These are phyloP conservation scores for Penicillium glabrum DNA, from an alignment of 2,329 filamentous ascomycete species.

Conservation along the genomic window DNA sequence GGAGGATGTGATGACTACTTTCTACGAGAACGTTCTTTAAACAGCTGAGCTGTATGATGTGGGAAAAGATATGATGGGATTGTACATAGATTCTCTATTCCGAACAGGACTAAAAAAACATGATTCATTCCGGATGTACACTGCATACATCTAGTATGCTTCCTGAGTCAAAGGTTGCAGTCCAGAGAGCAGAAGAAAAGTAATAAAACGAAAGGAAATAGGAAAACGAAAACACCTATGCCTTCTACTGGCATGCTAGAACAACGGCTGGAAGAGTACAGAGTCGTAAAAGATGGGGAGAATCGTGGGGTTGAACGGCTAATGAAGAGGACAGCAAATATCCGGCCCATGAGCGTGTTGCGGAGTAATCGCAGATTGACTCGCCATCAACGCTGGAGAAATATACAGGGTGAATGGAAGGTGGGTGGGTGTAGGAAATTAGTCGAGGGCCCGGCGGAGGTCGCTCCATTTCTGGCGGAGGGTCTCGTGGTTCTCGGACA, in stretches of 20 bases:
- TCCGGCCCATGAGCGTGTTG: slow-evolving; percentile 14
- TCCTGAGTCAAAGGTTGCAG: background rate
- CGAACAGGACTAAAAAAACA: background rate
- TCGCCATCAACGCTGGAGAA: slow-evolving; percentile 10
- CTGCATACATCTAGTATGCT: slow-evolving; percentile 23
- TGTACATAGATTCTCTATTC: background rate
- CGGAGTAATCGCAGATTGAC: slow-evolving; percentile 22
- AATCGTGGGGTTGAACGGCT: background rate
- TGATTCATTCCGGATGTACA: slow-evolving; percentile 26
- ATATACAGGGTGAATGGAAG: slow-evolving; percentile 18
- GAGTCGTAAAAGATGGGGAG: slow-evolving; percentile 5
- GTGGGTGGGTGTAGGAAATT: slow-evolving; percentile 3
- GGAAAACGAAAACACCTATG: slow-evolving; percentile 16
- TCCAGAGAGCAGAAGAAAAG: slow-evolving; percentile 2
- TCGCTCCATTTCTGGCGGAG: slow-evolving; percentile 77
- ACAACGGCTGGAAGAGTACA: slow-evolving; percentile 9
- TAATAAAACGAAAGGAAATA: slow-evolving; percentile 7
- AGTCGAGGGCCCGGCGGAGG: slow-evolving; percentile 58
- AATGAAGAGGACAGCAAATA: slow-evolving; percentile 12
- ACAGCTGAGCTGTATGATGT: background rate
- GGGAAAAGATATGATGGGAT: background rate
- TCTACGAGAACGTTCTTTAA: slow-evolving; percentile 38
- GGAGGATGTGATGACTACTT: slow-evolving; percentile 40
- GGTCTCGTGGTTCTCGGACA: slow-evolving; percentile 68
- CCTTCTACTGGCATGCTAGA: slow-evolving; percentile 16